Conservation (phyloP, 1,139 yeast species). For the Suhomyces wounanorum region DNA sequence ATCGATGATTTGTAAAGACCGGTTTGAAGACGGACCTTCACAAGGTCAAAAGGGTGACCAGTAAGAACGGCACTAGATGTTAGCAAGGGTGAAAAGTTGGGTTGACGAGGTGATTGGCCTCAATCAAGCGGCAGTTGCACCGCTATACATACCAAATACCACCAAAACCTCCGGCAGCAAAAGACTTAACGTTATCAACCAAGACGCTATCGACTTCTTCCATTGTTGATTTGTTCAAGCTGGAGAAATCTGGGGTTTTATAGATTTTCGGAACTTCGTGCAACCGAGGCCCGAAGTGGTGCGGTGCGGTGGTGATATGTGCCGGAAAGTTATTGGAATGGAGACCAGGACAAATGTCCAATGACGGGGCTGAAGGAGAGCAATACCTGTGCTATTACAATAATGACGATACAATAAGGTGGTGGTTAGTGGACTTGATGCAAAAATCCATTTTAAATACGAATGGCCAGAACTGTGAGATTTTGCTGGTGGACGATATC, state of each 20-base stretch:
- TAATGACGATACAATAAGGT: background rate
- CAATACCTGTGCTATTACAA: background rate
- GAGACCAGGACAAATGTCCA: background rate
- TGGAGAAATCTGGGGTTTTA: constrained; percentile 14
- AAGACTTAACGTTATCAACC: constrained; percentile 66
- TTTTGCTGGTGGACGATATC: background rate
- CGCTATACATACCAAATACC: constrained; percentile 41
- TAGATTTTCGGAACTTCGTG: constrained; percentile 7
- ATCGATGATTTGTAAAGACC: constrained; percentile 62
- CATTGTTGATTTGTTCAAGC: constrained; percentile 21
- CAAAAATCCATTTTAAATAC: background rate
- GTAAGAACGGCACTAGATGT: constrained; percentile 71
- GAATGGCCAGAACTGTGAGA: background rate
- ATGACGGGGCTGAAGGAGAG: background rate
- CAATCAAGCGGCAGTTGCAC: background rate
- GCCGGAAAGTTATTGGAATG: background rate
- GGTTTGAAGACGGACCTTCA: constrained; percentile 88
- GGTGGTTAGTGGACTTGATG: background rate
- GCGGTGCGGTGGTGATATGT: constrained; percentile 8
- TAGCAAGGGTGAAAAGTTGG: constrained; percentile 6
- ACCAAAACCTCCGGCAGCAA: constrained; percentile 83
- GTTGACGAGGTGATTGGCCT: background rate
- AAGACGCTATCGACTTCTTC: constrained; percentile 53
- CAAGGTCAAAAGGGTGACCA: constrained; percentile 94
- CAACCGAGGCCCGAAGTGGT: constrained; percentile 10